Base-by-base conservation (phyloP, 192 early-diverging fungal genomes). In the Coemansia sp. region DNA sequence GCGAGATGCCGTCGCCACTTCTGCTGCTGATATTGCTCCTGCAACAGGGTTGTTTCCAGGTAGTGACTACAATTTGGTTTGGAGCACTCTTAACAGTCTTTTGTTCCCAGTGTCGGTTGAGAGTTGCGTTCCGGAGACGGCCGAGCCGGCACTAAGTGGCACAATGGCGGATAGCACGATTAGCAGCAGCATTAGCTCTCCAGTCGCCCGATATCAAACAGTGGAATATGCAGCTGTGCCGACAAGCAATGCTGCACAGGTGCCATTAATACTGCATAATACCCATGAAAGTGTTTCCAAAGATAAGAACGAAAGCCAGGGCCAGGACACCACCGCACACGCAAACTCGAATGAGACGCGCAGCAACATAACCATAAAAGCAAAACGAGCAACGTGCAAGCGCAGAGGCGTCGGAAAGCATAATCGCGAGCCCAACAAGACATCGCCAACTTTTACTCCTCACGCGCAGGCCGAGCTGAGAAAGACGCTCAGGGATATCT, bases 401-500 rank as follows among this genome's bases (percentile, higher is more conserved):
- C 55, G 34, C 19, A 25, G 33, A 33, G n/a, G 11, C 15, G 0
- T 36, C 36, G n/a, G 14, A 20, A 57, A 34, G 13, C 55, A 14
- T 9, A 33, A 34, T 19, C 5, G 22, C 55, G 23, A 57, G n/a
- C 23, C 8, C 6, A 7, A 5, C 34, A 57, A 36, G 23, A 25
- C 23, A 35, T 50, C 45, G 2, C 22, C 48, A 29, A 54, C 57
- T 58, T 71, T 79, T 32, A 48, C 72, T 6, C 62, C 77, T 4
- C 56, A 67, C 14, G 65, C 62, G 2, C 60, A 69, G 41, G 45
- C 59, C 2, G 72, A 50, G 23, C 72, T 79, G 2, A 38, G 49
- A 43, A 19, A 67, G 29, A 63, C 70, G 17, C 62, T 79, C 15
- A 38, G 48, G 17, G n/a, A 17, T 19, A 79, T 79, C 13, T 57